Conservation (phyloP, 106 monocot species). For the Acanthochlamys bracteata region DNA sequence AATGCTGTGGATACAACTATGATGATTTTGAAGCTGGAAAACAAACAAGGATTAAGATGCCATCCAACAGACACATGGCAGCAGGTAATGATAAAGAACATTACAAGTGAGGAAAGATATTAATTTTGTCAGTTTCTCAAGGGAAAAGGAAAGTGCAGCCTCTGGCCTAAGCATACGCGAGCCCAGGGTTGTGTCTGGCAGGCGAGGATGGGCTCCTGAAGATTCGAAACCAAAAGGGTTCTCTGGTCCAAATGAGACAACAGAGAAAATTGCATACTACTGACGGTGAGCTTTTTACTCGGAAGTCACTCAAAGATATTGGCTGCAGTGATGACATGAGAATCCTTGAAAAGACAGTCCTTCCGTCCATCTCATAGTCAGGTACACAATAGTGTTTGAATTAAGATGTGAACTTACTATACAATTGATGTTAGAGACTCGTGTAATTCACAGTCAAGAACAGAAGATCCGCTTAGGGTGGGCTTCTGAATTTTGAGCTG, state of each 20-base stretch:
- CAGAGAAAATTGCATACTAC: conserved; percentile 13
- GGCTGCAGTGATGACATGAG: conserved; percentile 64
- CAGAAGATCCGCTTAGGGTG: too few relatives aligned
- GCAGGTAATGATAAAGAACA: neutral
- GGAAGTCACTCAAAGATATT: conserved; percentile 61
- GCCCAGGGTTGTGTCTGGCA: conserved; percentile 4
- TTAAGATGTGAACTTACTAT: too few relatives aligned
- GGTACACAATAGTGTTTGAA: conserved; percentile 9
- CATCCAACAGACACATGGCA: neutral
- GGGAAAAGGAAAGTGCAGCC: conserved; percentile 3
- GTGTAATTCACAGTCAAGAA: too few relatives aligned
- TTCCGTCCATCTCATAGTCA: conserved; percentile 91
- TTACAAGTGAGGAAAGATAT: neutral
- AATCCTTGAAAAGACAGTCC: conserved; percentile 22
- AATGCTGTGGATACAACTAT: neutral
- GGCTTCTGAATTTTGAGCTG: too few relatives aligned
- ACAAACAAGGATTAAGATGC: neutral
- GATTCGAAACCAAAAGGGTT: neutral
- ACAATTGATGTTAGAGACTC: too few relatives aligned
- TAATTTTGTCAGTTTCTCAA: neutral
- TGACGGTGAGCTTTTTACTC: conserved; percentile 69
- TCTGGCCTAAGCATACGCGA: neutral
- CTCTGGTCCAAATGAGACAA: conserved; percentile 6
- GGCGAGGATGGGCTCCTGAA: conserved; percentile 27
- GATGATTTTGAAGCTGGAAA: neutral